Evolutionary conservation across 2,329 filamentous ascomycete genomes (phyloP).

Genomic region (Capronia americana): DNA sequence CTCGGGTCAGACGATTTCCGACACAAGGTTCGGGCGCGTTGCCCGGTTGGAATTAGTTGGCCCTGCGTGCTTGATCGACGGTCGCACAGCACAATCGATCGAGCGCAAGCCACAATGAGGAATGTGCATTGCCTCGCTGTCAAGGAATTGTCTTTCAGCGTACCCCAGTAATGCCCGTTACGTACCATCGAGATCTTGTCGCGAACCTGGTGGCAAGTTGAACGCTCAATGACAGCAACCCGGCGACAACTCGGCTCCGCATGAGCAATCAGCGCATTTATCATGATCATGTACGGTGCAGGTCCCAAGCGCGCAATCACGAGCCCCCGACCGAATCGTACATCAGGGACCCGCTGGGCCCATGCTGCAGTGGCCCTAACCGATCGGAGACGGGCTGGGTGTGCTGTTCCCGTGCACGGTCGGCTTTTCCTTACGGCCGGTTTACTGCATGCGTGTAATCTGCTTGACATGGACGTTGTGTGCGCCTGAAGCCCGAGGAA

Average conservation of each 20-base stretch:
- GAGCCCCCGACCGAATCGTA: conserved; percentile 3
- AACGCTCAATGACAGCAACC: background rate
- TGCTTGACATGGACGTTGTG: background rate
- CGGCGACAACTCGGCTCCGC: conserved; percentile 15
- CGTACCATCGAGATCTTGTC: background rate
- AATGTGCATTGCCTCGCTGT: background rate
- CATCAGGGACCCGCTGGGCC: conserved; percentile 10
- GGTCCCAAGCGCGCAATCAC: conserved; percentile 3
- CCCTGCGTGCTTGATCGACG: conserved; percentile 3
- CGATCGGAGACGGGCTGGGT: conserved; percentile 11
- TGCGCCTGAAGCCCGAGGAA: background rate
- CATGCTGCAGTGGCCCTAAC: background rate
- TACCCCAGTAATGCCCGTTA: background rate
- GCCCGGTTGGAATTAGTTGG: conserved; percentile 2
- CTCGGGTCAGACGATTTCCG: conserved; percentile 22
- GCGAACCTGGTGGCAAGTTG: background rate
- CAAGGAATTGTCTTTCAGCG: background rate
- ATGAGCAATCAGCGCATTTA: background rate
- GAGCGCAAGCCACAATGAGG: background rate
- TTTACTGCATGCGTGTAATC: conserved; percentile 1
- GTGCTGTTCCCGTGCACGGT: background rate
- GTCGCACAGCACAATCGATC: conserved; percentile 5
- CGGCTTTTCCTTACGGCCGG: conserved; percentile 23
- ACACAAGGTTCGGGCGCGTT: conserved; percentile 1
- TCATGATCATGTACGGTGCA: background rate